Base-by-base conservation (phyloP, 306 rosid genomes). In the Parietaria judaica region DNA sequence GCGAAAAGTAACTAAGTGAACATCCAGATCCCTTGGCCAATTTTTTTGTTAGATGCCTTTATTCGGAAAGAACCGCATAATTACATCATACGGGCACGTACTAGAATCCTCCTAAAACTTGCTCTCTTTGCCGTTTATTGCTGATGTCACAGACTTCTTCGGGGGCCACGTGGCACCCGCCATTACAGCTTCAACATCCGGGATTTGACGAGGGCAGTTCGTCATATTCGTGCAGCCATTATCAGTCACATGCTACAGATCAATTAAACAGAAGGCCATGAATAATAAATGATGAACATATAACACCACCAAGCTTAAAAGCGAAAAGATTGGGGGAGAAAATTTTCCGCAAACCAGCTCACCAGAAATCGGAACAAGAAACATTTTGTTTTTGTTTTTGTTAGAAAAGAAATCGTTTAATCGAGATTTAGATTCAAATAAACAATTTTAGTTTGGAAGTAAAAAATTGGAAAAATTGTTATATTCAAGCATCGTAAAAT, bases 171-270 rank as follows among this genome's bases (percentile, higher is more conserved):
- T 83, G 54, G 76, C 84, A 12, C 91, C 97, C 1, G 91, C 85
- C 97, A 90, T 90, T 54, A 90, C 95, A 13, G 87, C 91, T 67
- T 90, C 96, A 8, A 90, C 83, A 73, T 90, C 96, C 64, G 14
- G 55, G 64, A 66, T 71, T 67, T 83, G 68, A 36, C 95, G 80
- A 3, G 96, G 97, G 66, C 87, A 82, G n/a, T 76, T 81, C 16
- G 87, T 83, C 97, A 87, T 76, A 69, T 81, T 90, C 74, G 80
- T 83, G 82, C 87, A 87, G 61, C 97, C 95, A 37, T 36, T 31
- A 16, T 78, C 85, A 38, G 85, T 81, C 76, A 90, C 88, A 69
- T 64, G 74, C 95, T 90, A 80, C 70, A 50, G 68, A 58, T 61
- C 3, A 8, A 4, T 44, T 44, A 45, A 74, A 38, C 8, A 12